phyloP scores from a whole-genome alignment of 305 asterid species.

The Solanum hybrid region DNA sequence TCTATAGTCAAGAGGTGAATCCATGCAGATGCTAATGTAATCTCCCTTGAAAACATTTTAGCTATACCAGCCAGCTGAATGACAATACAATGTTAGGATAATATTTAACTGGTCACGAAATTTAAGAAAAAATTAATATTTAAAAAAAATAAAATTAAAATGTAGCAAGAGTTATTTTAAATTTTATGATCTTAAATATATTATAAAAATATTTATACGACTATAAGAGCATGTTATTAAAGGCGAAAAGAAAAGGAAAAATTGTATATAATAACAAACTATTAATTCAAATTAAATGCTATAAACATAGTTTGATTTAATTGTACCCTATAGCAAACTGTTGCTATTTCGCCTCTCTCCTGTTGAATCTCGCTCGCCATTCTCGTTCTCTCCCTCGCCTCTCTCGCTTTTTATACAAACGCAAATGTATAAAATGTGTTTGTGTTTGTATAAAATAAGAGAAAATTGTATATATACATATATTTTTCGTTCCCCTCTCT shows the following conservation, averaged over 20 bases:
- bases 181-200: not conserved
- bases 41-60: slow-evolving; percentile 72
- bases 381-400: no score
- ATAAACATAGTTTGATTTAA: no score
- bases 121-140: not conserved
- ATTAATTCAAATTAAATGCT: no score
- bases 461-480: no score
- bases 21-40: slow-evolving; percentile 92
- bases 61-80: slow-evolving; percentile 64
- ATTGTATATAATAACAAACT: no score
- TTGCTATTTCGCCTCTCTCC: no score
- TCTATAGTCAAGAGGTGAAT: slow-evolving; percentile 78
- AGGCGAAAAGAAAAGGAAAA: not conserved
- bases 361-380: no score
- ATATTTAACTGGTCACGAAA: not conserved
- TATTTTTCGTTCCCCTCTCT: no score
- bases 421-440: no score
- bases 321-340: no score
- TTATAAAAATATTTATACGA: not conserved
- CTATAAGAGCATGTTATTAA: not conserved
- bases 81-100: not conserved
- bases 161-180: not conserved
- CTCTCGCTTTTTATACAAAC: no score
- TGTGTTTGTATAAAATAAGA: no score
- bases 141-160: not conserved